Base-by-base conservation (phyloP, 2,329 filamentous ascomycete species). In the Lachnellula cervina region DNA sequence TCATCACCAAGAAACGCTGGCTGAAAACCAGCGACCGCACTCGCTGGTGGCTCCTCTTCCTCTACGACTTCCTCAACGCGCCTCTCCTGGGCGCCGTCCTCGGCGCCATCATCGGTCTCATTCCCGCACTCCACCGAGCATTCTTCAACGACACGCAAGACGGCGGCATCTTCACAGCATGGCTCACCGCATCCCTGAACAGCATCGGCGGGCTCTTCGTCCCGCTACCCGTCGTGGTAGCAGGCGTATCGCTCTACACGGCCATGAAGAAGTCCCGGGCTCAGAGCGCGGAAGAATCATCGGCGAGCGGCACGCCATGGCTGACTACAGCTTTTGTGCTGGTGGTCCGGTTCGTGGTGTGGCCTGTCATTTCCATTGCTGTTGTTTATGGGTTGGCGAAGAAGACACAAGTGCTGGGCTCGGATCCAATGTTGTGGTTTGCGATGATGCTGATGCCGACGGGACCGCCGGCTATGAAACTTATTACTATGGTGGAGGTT, bases 381-480 rank as follows among this genome's bases (percentile, higher is more conserved):
- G 35, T 80, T 2, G 76, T 88, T 7, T 87, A 80, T 61, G 62
- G 69, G 0, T 64, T 87, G 6, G 82, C 80, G 0, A 76, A 73
- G 2, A 76, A 74, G 52, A 86, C 83, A 0, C 60, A 63, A 0
- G 40, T 81, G 2, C 64, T 88, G 2, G 73, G 74, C 3, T 62
- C 73, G 3, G 85, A 88, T 64, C 83, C 83, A 0, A 80, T 88
- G 60, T 69, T 88, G 34, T 87, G 83, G 83, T 88, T 88, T 63
- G 74, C 72, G 16, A 68, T 77, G 66, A 76, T 76, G 73, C 60
- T 77, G 43, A 77, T 78, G 76, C 76, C 76, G 0, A 72, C 71
- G 6, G 76, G 76, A 0, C 76, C 76, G 4, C 71, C 74, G 3
- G 76, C 76, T 1, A 77, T 77, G 71, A 78, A 77, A 62, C 59